These are phyloP conservation scores for Paxillus rubicundulus DNA, from an alignment of 768 basidiomycete genomes.

Conservation along the genomic window DNA sequence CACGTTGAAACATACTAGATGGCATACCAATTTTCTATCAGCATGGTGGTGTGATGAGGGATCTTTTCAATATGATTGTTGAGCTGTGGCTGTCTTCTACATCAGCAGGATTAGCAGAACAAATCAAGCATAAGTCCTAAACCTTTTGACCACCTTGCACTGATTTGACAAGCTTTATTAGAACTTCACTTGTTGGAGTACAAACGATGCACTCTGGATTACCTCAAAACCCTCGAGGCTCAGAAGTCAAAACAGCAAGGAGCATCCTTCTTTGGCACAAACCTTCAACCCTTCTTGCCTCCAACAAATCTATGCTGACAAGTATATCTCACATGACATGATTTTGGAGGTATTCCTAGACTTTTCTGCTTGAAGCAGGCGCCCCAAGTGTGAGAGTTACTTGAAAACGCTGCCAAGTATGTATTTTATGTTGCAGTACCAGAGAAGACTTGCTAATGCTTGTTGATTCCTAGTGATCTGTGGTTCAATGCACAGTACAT, in stretches of 20 bases:
- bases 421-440: too few relatives aligned
- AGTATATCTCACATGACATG: constrained; percentile 16
- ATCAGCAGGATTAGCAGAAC: constrained; percentile 18
- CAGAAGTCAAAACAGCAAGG: neutral
- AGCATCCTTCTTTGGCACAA: neutral
- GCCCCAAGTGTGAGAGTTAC: neutral
- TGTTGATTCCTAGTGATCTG: constrained; percentile 2
- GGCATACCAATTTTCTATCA: constrained; percentile 21
- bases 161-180: neutral
- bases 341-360: constrained; percentile 18
- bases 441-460: too few relatives aligned
- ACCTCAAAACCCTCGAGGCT: constrained; percentile 9
- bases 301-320: constrained; percentile 1
- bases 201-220: constrained; percentile 12
- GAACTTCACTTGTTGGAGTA: constrained; percentile 26
- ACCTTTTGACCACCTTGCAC: neutral
- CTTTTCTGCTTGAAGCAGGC: constrained; percentile 6
- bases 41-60: constrained; percentile 17
- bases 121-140: constrained; percentile 19
- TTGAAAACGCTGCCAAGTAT: neutral
- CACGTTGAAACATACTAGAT: neutral
- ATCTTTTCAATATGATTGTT: constrained; percentile 24
- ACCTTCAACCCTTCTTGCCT: neutral
- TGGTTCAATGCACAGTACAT: constrained; percentile 15
- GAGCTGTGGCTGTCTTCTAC: constrained; percentile 20